Conservation (phyloP, 768 basidiomycete species). For the Cystobasidium tubakii region DNA sequence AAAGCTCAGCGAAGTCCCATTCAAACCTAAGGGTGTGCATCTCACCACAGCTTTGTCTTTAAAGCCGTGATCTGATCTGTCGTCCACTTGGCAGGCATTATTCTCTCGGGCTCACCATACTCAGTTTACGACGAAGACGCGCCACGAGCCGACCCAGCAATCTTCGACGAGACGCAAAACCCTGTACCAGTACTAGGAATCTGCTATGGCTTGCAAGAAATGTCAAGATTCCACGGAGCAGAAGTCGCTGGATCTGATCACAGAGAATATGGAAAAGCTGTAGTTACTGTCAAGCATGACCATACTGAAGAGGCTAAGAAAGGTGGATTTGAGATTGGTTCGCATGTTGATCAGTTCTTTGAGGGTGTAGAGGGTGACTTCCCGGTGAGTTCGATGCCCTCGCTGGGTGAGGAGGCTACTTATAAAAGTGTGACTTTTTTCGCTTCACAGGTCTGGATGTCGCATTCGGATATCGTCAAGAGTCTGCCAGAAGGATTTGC, state of each 20-base stretch:
- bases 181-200: slow-evolving; percentile 91
- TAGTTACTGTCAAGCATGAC: slow-evolving; percentile 62
- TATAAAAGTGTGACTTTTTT: background rate
- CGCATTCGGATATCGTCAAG: slow-evolving; percentile 89
- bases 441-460: slow-evolving; percentile 88
- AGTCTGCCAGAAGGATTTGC: slow-evolving; percentile 75
- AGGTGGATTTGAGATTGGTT: slow-evolving; percentile 18
- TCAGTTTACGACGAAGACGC: slow-evolving; percentile 91
- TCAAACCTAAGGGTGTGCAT: slow-evolving; percentile 81
- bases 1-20: slow-evolving; percentile 74
- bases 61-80: background rate
- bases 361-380: slow-evolving; percentile 79
- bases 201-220: slow-evolving; percentile 95
- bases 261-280: slow-evolving; percentile 90
- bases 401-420: too few relatives aligned
- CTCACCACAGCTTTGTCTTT: background rate
- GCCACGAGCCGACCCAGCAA: slow-evolving; percentile 85
- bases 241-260: slow-evolving; percentile 78
- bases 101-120: slow-evolving; percentile 94
- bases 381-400: slow-evolving; percentile 57
- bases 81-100: slow-evolving; percentile 61
- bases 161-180: slow-evolving; percentile 60
- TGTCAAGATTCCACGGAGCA: slow-evolving; percentile 80
- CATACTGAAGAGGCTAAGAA: slow-evolving; percentile 38
- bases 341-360: slow-evolving; percentile 64